Evolutionary conservation across 2,329 filamentous ascomycete species (phyloP).

Genomic region (Fusarium sp.): DNA sequence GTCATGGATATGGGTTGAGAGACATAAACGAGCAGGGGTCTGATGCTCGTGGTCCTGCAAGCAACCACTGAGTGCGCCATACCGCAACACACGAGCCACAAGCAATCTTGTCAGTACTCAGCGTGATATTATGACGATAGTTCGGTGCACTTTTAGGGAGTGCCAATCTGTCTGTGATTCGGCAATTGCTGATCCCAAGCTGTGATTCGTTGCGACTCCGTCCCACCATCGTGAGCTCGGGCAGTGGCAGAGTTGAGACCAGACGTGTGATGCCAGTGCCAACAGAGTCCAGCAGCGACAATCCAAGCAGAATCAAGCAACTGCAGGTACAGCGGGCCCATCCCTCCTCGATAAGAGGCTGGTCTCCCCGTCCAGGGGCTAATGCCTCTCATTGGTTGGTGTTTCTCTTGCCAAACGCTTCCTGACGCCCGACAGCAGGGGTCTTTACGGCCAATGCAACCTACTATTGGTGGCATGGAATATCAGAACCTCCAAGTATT

Average conservation of each 20-base stretch:
- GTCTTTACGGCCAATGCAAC: slow-evolving; percentile 20
- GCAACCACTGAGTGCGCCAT: slow-evolving; percentile 29
- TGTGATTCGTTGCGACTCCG: slow-evolving; percentile 4
- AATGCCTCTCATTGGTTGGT: slow-evolving; percentile 33
- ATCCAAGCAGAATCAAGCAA: slow-evolving; percentile 27
- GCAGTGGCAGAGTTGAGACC: slow-evolving; percentile 32
- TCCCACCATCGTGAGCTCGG: slow-evolving; percentile 31
- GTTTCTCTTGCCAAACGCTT: slow-evolving; percentile 36
- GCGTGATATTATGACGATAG: neutral
- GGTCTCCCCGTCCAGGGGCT: slow-evolving; percentile 35
- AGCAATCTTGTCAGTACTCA: slow-evolving; percentile 25
- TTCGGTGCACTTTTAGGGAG: neutral
- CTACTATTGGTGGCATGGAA: slow-evolving; percentile 44
- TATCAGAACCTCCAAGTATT: slow-evolving; percentile 15
- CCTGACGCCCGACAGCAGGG: slow-evolving; percentile 39
- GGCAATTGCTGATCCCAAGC: neutral
- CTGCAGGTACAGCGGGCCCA: slow-evolving; percentile 33
- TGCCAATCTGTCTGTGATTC: slow-evolving; percentile 23
- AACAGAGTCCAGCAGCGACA: slow-evolving; percentile 12
- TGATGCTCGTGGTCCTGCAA: slow-evolving; percentile 35
- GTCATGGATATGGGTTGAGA: slow-evolving; percentile 25
- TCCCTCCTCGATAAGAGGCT: slow-evolving; percentile 24
- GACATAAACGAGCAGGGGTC: slow-evolving; percentile 39
- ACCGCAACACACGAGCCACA: slow-evolving; percentile 22
- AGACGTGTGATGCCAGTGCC: slow-evolving; percentile 25